Conservation (phyloP, 108 stramenopile species). For the Pseudonitzschia multiseries region DNA sequence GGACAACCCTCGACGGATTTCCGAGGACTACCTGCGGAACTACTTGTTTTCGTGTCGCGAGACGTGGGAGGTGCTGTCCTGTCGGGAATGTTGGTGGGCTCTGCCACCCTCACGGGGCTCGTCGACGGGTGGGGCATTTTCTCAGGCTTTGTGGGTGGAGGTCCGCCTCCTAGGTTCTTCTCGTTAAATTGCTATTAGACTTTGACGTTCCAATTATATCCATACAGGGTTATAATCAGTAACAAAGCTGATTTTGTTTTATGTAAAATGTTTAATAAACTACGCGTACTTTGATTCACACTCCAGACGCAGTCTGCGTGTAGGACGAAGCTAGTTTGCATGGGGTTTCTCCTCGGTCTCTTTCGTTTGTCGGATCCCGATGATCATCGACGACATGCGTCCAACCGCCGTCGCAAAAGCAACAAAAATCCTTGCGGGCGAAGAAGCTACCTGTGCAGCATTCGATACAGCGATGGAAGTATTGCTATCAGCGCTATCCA, state of each 20-base stretch:
- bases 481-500: too few species aligned
- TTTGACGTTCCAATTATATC: not conserved
- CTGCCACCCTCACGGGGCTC: constrained; percentile 7
- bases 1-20: constrained; percentile 5
- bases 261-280: too few species aligned
- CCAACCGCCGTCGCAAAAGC: too few species aligned
- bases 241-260: not conserved
- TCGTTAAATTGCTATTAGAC: not conserved
- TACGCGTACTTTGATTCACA: too few species aligned
- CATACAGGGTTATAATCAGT: not conserved
- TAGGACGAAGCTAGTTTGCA: too few species aligned
- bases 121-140: constrained; percentile 7
- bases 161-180: not conserved
- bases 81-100: not conserved
- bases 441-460: too few species aligned
- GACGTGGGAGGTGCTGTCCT: not conserved
- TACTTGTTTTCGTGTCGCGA: not conserved
- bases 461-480: too few species aligned
- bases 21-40: not conserved
- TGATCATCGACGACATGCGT: too few species aligned
- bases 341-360: too few species aligned
- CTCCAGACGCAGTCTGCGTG: too few species aligned
- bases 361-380: too few species aligned
- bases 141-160: constrained; percentile 9
- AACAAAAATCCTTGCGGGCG: too few species aligned